These are phyloP conservation scores for Astrocystis sublimbata DNA, from an alignment of 495 filamentous ascomycete genomes.

Conservation along the genomic window DNA sequence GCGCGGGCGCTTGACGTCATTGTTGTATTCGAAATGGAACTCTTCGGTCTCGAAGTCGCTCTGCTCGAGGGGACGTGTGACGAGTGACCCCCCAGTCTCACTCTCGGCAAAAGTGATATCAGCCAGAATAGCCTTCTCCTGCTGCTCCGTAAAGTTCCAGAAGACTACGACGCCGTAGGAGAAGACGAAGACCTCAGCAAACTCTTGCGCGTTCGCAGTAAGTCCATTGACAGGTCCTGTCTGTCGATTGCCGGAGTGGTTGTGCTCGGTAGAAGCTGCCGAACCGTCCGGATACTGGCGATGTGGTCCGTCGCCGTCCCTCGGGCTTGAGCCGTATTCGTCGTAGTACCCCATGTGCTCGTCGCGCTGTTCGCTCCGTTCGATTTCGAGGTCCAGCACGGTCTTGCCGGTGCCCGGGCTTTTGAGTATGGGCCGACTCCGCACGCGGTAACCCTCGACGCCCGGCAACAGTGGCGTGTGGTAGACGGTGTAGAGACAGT, in stretches of 20 bases:
- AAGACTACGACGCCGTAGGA: slow-evolving; percentile 97
- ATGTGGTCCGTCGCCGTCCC: slow-evolving; percentile 10
- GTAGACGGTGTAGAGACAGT: slow-evolving; percentile 95
- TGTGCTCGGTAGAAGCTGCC: slow-evolving; percentile 25
- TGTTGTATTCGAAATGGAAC: slow-evolving; percentile 97
- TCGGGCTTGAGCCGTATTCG: slow-evolving; percentile 34
- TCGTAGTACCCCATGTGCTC: slow-evolving; percentile 81
- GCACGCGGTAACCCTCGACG: slow-evolving; percentile 77
- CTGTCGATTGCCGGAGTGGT: slow-evolving; percentile 30
- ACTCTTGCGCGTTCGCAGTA: slow-evolving; percentile 64
- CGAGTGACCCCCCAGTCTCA: slow-evolving; percentile 58
- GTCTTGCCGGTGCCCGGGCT: slow-evolving; percentile 86
- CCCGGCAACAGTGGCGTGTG: slow-evolving; percentile 87
- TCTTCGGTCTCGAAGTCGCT: slow-evolving; percentile 97
- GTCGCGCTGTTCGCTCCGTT: slow-evolving; percentile 84
- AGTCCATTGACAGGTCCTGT: slow-evolving; percentile 49
- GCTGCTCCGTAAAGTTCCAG: slow-evolving; percentile 95
- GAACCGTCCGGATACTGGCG: slow-evolving; percentile 17
- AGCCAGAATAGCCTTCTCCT: slow-evolving; percentile 95
- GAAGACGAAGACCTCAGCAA: slow-evolving; percentile 98
- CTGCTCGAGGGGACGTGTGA: slow-evolving; percentile 70
- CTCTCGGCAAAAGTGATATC: slow-evolving; percentile 88
- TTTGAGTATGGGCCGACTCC: slow-evolving; percentile 88
- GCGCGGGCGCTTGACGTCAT: slow-evolving; percentile 76
- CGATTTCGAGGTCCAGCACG: slow-evolving; percentile 92